phyloP scores from a whole-genome alignment of 345 rosid species.

The Noccaea caerulescens region DNA sequence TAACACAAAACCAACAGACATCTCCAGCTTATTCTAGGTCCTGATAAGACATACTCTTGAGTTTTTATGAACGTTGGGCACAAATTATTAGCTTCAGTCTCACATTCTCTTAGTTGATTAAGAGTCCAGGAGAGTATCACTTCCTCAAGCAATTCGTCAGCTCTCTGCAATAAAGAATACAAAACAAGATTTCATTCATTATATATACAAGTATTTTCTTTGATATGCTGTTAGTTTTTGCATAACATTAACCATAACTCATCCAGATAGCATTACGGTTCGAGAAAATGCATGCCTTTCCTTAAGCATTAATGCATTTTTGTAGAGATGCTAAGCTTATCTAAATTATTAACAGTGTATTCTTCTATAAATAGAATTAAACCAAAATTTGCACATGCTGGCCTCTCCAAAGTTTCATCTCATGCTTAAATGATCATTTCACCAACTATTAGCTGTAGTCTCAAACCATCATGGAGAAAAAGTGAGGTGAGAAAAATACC shows the following conservation, averaged over 20 bases:
- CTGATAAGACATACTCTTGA: conserved; percentile 64
- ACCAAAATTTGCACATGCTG: neutral
- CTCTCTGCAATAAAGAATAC: conserved; percentile 65
- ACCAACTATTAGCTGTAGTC: conserved; percentile 26
- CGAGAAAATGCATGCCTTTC: neutral
- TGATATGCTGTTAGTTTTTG: conserved; percentile 20
- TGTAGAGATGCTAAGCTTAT: neutral
- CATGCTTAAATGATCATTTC: conserved; percentile 2
- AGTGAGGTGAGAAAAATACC: conserved; percentile 49
- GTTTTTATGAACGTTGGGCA: conserved; percentile 76
- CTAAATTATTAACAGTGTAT: neutral
- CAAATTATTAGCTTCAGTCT: conserved; percentile 49
- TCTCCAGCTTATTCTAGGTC: conserved; percentile 29
- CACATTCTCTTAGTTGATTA: conserved; percentile 57
- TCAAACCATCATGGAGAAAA: conserved; percentile 16
- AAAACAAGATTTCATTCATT: conserved; percentile 29
- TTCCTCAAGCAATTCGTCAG: conserved; percentile 95
- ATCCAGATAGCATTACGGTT: neutral
- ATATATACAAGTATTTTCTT: conserved; percentile 5
- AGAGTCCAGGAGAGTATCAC: conserved; percentile 81
- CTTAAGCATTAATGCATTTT: conserved; percentile 13
- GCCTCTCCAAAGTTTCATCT: conserved; percentile 4
- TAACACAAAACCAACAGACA: conserved; percentile 14
- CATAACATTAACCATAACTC: conserved; percentile 27
- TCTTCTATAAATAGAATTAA: conserved; percentile 1